phyloP scores from a whole-genome alignment of 169 alveolate species.

The Toxoplasma gondii region DNA sequence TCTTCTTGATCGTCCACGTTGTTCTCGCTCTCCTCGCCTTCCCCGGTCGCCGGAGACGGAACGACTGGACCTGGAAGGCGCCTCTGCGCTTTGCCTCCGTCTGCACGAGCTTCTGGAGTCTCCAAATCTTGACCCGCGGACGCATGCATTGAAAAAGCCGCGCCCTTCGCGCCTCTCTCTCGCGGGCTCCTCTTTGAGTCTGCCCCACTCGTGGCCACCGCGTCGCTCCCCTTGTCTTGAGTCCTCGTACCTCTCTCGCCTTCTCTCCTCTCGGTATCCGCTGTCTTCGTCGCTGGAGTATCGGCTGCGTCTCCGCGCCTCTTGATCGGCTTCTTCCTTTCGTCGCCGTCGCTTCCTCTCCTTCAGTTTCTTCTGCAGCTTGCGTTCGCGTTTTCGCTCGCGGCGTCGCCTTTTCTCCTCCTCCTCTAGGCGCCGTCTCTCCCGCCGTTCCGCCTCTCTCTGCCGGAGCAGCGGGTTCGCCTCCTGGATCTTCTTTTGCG shows the following conservation, averaged over 20 bases:
- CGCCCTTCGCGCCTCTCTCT: not conserved
- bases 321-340: not conserved
- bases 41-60: too few species aligned
- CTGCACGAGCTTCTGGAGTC: too few species aligned
- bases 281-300: not conserved
- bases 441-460: conserved; percentile 12
- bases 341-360: not conserved
- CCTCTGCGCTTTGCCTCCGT: too few species aligned
- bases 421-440: not conserved
- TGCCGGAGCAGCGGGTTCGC: conserved; percentile 32
- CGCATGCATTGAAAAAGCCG: too few species aligned
- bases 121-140: too few species aligned
- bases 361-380: not conserved
- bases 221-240: not conserved
- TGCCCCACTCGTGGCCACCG: not conserved
- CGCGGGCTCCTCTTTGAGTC: not conserved
- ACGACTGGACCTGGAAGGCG: too few species aligned
- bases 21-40: too few species aligned
- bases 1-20: too few species aligned
- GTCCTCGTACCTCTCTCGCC: not conserved
- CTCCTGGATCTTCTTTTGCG: conserved; percentile 43
- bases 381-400: not conserved
- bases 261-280: not conserved
- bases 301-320: not conserved
- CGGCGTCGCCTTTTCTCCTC: not conserved